Evolutionary conservation across 176 grass and related monocot species (phyloP).

Genomic region (Oryza australiensis): DNA sequence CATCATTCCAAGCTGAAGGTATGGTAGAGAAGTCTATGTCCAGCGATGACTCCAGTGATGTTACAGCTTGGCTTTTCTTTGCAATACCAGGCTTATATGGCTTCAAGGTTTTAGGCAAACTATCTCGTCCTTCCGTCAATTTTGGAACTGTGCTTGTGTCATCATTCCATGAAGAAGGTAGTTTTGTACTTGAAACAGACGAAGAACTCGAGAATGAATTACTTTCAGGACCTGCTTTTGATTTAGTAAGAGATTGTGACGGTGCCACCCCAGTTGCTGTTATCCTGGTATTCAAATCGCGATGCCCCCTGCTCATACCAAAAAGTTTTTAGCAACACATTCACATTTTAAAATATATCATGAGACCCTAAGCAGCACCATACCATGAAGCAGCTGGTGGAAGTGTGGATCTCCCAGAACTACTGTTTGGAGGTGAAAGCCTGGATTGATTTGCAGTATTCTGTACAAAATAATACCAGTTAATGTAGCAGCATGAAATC

Average conservation of each 20-base stretch:
- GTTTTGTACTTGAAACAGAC: slow-evolving; percentile 46
- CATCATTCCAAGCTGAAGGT: slow-evolving; percentile 88
- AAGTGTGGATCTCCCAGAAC: slow-evolving; percentile 69
- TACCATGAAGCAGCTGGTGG: slow-evolving; percentile 88
- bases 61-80: slow-evolving; percentile 47
- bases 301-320: slow-evolving; percentile 58
- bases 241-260: slow-evolving; percentile 52
- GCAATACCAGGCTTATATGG: slow-evolving; percentile 58
- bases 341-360: slow-evolving; percentile 28
- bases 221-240: slow-evolving; percentile 55
- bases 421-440: slow-evolving; percentile 69
- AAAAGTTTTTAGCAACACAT: slow-evolving; percentile 23
- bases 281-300: slow-evolving; percentile 54
- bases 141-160: slow-evolving; percentile 54
- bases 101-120: slow-evolving; percentile 51
- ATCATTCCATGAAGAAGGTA: slow-evolving; percentile 82
- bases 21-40: slow-evolving; percentile 65
- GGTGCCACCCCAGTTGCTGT: slow-evolving; percentile 39
- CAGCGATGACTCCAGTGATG: slow-evolving; percentile 31
- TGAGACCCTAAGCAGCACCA: slow-evolving; percentile 13
- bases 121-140: slow-evolving; percentile 49
- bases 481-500: slow-evolving; percentile 23
- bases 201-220: slow-evolving; percentile 41
- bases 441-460: slow-evolving; percentile 59
- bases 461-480: slow-evolving; percentile 45